A percentile compares a stretch with the other conserved stretches of the same genome.
Conservation (phyloP, 2,329 filamentous ascomycete genomes). For the Basipetospora chlamydospora region DNA sequence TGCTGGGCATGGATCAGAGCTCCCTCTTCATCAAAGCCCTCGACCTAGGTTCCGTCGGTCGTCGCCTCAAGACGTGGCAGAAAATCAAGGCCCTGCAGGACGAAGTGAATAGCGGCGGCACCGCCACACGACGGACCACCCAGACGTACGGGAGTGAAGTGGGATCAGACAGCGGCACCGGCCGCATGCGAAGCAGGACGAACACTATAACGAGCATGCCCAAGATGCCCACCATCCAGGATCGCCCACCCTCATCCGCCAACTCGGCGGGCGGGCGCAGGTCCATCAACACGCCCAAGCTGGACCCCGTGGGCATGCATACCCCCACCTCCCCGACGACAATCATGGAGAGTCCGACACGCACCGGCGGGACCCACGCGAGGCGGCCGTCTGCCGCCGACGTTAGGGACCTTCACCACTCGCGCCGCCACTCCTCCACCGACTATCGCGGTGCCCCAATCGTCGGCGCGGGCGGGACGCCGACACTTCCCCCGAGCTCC, state of each 20-base stretch:
- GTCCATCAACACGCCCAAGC: constrained; percentile 30
- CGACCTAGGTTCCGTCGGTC: constrained; percentile 79
- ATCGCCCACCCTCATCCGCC: constrained; percentile 30
- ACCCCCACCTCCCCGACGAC: constrained; percentile 24
- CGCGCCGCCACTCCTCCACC: constrained; percentile 74
- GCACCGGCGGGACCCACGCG: constrained; percentile 32
- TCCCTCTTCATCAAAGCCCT: constrained; percentile 94
- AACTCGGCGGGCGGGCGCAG: constrained; percentile 32
- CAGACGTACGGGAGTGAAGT: constrained; percentile 43
- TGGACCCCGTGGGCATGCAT: constrained; percentile 28
- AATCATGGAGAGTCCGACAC: constrained; percentile 29
- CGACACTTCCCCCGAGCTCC: constrained; percentile 5
- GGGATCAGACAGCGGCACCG: constrained; percentile 39
- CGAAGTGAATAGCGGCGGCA: constrained; percentile 53
- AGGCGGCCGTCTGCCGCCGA: constrained; percentile 67
- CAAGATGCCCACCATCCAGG: constrained; percentile 25
- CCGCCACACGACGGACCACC: constrained; percentile 34
- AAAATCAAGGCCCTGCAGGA: constrained; percentile 88
- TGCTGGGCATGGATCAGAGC: constrained; percentile 88
- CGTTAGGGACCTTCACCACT: constrained; percentile 68
- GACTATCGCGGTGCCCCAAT: constrained; percentile 43
- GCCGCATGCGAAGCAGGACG: constrained; percentile 37
- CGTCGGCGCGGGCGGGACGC: constrained; percentile 14
- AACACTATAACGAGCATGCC: constrained; percentile 40
- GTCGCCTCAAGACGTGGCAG: constrained; percentile 87